These are phyloP conservation scores for Fusarium nurragi DNA, from an alignment of 2,329 filamentous ascomycete species.

Conservation along the genomic window DNA sequence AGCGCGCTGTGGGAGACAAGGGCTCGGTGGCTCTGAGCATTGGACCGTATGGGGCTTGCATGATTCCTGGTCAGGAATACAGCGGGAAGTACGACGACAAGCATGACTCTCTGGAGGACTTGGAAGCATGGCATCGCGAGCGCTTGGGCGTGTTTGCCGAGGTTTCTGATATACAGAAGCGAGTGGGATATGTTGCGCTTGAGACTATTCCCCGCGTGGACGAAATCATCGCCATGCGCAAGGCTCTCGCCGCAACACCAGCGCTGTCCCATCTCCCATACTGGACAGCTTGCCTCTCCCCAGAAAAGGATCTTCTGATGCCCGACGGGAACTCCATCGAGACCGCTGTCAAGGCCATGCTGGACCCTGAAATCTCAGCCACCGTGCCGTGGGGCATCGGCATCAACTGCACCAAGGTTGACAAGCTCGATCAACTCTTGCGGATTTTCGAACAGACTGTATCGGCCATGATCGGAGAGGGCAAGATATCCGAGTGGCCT, in stretches of 20 bases:
- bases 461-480: conserved; percentile 47
- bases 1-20: conserved; percentile 44
- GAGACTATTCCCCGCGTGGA: conserved; percentile 73
- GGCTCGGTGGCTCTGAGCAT: conserved; percentile 65
- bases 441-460: conserved; percentile 63
- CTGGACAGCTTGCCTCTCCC: conserved; percentile 73
- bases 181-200: conserved; percentile 66
- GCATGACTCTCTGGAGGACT: conserved; percentile 54
- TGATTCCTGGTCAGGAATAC: conserved; percentile 73
- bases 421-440: conserved; percentile 66
- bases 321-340: conserved; percentile 64
- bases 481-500: conserved; percentile 55
- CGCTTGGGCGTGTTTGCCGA: conserved; percentile 62
- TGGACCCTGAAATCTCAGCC: conserved; percentile 42
- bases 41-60: conserved; percentile 73
- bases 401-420: conserved; percentile 75
- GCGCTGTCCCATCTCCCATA: conserved; percentile 52
- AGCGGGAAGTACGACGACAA: conserved; percentile 65
- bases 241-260: conserved; percentile 49
- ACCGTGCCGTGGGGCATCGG: conserved; percentile 68
- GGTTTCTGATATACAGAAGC: conserved; percentile 50
- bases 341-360: conserved; percentile 50
- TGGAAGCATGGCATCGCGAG: conserved; percentile 66
- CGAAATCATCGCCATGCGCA: conserved; percentile 67
- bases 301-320: conserved; percentile 60